phyloP scores from a whole-genome alignment of 805 yeast genomes.

The Metschnikowia lachancei region DNA sequence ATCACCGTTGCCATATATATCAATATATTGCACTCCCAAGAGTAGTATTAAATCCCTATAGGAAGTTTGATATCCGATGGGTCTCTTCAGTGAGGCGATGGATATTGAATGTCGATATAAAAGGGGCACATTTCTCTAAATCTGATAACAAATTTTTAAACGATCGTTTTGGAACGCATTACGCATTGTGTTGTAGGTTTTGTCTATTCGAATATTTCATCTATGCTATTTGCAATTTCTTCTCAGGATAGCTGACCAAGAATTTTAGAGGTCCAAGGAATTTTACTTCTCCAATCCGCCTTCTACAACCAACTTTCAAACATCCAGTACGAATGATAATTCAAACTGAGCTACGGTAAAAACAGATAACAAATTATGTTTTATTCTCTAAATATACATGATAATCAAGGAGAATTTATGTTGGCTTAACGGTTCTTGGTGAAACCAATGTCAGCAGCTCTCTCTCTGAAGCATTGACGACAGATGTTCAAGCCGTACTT shows the following conservation, averaged over 20 bases:
- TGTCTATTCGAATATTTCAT: too few species aligned
- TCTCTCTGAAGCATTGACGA: conserved; percentile 99
- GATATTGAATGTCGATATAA: conserved; percentile 59
- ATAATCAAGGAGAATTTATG: conserved; percentile 10
- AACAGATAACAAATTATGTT: conserved; percentile 9
- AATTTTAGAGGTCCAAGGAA: neutral
- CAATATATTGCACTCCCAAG: conserved; percentile 49
- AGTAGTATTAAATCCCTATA: conserved; percentile 45
- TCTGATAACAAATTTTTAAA: neutral
- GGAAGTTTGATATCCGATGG: conserved; percentile 59
- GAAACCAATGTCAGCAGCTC: conserved; percentile 98
- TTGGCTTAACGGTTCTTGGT: conserved; percentile 87
- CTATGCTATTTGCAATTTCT: too few species aligned
- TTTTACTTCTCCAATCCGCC: too few species aligned
- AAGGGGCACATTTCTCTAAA: conserved; percentile 35
- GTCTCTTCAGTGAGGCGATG: conserved; percentile 53
- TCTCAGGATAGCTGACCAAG: too few species aligned
- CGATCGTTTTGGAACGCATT: neutral
- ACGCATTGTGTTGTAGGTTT: neutral
- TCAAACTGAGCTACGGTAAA: neutral
- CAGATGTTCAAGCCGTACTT: conserved; percentile 99
- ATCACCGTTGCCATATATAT: conserved; percentile 59
- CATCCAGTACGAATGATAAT: too few species aligned
- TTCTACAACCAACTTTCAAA: too few species aligned
- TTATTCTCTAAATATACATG: conserved; percentile 17